Evolutionary conservation across 768 basidiomycete genomes (phyloP).

Genomic region (Stropharia rugosoannulata): DNA sequence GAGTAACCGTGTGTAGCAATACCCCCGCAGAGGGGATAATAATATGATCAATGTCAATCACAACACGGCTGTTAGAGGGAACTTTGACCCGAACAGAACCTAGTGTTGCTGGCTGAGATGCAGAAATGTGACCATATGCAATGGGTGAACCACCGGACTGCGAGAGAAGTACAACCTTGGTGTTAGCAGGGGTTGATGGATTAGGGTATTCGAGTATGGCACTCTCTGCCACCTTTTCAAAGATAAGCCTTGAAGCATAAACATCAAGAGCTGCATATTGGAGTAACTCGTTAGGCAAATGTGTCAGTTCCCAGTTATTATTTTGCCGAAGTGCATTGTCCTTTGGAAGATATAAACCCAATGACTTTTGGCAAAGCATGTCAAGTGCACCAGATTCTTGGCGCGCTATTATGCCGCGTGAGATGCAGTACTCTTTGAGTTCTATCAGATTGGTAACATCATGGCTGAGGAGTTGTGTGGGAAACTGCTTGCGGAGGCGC

Average conservation of each 20-base stretch:
- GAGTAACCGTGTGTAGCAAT: neutral
- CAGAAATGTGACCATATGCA: no score
- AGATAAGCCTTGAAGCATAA: neutral
- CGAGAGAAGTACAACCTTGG: no score
- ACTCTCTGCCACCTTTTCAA: neutral
- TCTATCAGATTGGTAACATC: neutral
- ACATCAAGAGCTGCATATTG: neutral
- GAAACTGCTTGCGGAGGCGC: neutral
- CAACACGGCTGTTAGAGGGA: no score
- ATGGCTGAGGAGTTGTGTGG: no score
- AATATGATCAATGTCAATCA: no score
- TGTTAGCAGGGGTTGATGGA: no score
- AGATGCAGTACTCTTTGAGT: neutral
- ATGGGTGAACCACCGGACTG: no score
- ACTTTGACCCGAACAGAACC: no score
- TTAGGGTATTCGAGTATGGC: no score
- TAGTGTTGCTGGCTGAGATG: no score
- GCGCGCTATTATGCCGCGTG: neutral
- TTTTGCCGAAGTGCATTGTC: neutral
- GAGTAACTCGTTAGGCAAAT: no score
- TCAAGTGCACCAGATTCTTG: neutral
- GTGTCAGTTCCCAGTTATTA: conserved; percentile 24
- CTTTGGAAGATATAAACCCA: neutral
- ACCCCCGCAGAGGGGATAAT: neutral
- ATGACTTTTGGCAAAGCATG: neutral